Evolutionary conservation across 768 basidiomycete species (phyloP), one percentile per base, ranked within the genome.

Genomic region (Leucosporidium creatinivorum): DNA sequence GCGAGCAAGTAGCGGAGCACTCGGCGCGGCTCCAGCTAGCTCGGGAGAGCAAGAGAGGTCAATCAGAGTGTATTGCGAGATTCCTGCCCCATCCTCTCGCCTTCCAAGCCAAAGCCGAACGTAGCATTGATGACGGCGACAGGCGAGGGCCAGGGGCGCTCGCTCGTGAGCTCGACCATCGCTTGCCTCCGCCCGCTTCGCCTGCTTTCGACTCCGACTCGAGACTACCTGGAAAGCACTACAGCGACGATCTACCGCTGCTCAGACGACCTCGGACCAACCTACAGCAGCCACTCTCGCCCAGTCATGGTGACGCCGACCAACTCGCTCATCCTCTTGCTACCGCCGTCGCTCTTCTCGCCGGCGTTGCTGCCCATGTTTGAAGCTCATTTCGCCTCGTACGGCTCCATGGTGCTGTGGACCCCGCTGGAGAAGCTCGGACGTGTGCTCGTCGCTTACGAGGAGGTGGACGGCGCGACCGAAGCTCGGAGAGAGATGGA

Each of bases 391-490:
- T 97, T 98, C 76, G 81, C 80, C 4, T 75, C 81, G 4, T 93
- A 87, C 73, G 94, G 96, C 23, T 80, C 82, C 30, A 85, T 99
- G n/a, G 86, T 89, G 74, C 84, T 87, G 73, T 99, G 93, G 93
- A 74, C 73, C 1, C 66, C 69, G n/a, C 59, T 73, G 28, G 61
- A 64, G 23, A 21, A 52, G 4, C 59, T 72, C 28, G 72, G 71
- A 18, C 54, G 73, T 17, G 70, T 69, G 7, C 52, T 74, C 12
- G 66, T 65, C 36, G 74, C 70, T 12, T 71, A 69, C 28, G 64
- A 69, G 30, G 76, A 77, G 18, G 85, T 86, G 23, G 83, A 84
- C 25, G 80, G 84, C 51, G 89, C 87, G 0, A 87, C 88, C 75
- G 76, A 76, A 21, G 91, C 88, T 0, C 90, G 89, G 64, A 76